A percentile compares a stretch with the other conserved stretches of the same genome.
Evolutionary conservation across 106 monocot species (phyloP).

Genomic region (Dioscorea zingiberensis): DNA sequence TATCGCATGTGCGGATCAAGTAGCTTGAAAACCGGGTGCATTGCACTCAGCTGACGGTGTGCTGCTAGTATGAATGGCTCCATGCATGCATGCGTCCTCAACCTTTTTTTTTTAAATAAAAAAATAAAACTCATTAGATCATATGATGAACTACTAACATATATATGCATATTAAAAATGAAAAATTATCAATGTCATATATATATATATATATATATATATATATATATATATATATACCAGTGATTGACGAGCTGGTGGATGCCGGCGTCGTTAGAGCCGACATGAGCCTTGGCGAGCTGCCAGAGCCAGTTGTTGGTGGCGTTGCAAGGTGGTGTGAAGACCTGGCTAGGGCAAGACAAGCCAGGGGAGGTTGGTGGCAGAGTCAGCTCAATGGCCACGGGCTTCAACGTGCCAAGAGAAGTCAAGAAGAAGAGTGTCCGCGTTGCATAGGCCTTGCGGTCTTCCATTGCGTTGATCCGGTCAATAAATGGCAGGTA

Average conservation of each 20-base stretch:
- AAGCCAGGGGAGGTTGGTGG: conserved; percentile 33
- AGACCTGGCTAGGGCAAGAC: conserved; percentile 24
- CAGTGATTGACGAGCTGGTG: conserved; percentile 90
- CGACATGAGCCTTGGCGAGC: conserved; percentile 77
- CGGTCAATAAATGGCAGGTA: conserved; percentile 68
- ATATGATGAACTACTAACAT: too few species aligned
- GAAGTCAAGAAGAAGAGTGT: conserved; percentile 65
- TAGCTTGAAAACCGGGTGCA: conserved; percentile 88
- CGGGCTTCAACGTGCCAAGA: conserved; percentile 53
- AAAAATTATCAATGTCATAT: background rate
- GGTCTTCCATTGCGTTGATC: conserved; percentile 57
- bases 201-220: background rate
- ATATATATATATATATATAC: conserved; percentile 1
- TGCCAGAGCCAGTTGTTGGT: conserved; percentile 79
- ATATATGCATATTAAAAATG: too few species aligned
- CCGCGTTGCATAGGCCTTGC: conserved; percentile 67
- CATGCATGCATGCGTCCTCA: conserved; percentile 70
- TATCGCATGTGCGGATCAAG: conserved; percentile 83
- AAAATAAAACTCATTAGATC: too few species aligned
- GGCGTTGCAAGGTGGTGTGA: conserved; percentile 69
- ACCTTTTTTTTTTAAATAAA: too few species aligned
- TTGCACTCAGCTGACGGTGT: conserved; percentile 68
- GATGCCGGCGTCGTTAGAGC: conserved; percentile 81
- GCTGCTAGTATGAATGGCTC: conserved; percentile 88
- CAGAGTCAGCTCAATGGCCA: conserved; percentile 76